Conservation (phyloP, 2,329 filamentous ascomycete species). For the Trichophyton benhamiae region DNA sequence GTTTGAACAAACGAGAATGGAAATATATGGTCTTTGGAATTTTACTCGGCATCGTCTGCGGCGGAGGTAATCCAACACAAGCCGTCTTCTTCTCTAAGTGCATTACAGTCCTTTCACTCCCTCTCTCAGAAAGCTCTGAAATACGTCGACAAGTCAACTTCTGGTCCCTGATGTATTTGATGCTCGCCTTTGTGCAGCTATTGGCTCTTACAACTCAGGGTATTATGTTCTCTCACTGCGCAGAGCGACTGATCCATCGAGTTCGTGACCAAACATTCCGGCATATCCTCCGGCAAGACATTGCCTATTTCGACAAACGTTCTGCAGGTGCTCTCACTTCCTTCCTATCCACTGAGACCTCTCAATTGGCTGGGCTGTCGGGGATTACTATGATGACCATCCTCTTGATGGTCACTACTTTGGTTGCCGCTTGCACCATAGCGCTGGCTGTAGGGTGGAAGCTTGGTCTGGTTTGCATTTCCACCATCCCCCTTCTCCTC, state of each 20-base stretch:
- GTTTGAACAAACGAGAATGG: slow-evolving; percentile 65
- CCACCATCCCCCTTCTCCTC: slow-evolving; percentile 64
- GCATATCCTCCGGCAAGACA: slow-evolving; percentile 80
- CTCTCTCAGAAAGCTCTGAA: slow-evolving; percentile 38
- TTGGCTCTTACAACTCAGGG: slow-evolving; percentile 58
- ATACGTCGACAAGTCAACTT: slow-evolving; percentile 64
- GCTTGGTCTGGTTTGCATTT: slow-evolving; percentile 66
- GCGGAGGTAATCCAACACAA: slow-evolving; percentile 66
- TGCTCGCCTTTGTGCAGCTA: slow-evolving; percentile 64
- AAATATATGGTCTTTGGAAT: slow-evolving; percentile 60
- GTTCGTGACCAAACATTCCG: slow-evolving; percentile 74
- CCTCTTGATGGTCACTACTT: slow-evolving; percentile 64
- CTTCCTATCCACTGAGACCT: slow-evolving; percentile 73
- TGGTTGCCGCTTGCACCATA: slow-evolving; percentile 59
- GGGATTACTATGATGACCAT: slow-evolving; percentile 79
- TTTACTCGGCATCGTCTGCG: slow-evolving; percentile 61
- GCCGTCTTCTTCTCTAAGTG: slow-evolving; percentile 82
- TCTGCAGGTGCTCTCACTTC: slow-evolving; percentile 77
- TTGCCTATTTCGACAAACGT: slow-evolving; percentile 87
- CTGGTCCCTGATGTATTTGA: slow-evolving; percentile 79
- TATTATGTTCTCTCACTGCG: slow-evolving; percentile 66
- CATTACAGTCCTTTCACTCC: slow-evolving; percentile 57
- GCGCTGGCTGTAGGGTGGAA: slow-evolving; percentile 72
- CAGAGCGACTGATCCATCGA: slow-evolving; percentile 71
- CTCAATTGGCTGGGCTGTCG: slow-evolving; percentile 69